These are phyloP conservation scores for Platismatia glauca DNA, from an alignment of 495 filamentous ascomycete genomes.

Conservation along the genomic window DNA sequence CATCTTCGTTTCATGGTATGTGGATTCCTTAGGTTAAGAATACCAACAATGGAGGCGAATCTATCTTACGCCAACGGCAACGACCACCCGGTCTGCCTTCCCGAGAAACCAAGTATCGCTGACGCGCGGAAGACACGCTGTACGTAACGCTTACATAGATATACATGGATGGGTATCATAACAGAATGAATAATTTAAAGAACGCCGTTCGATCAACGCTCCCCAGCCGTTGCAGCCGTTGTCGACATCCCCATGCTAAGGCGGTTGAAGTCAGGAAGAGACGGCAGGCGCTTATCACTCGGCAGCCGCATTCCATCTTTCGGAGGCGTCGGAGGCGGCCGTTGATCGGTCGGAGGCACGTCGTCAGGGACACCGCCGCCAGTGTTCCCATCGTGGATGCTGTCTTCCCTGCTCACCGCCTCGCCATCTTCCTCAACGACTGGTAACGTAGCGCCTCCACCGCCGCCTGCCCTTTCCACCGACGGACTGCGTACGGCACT, in stretches of 20 bases:
- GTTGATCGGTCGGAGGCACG: conserved; percentile 34
- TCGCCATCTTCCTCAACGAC: conserved; percentile 89
- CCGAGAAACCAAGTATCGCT: neutral
- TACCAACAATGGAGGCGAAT: neutral
- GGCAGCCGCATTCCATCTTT: conserved; percentile 36
- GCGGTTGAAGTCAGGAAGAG: conserved; percentile 20
- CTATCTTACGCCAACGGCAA: neutral
- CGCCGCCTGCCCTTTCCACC: conserved; percentile 44
- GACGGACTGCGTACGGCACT: conserved; percentile 43
- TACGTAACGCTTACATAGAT: conserved; percentile 12
- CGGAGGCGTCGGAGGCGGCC: conserved; percentile 29
- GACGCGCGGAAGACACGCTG: neutral
- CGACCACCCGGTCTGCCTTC: neutral
- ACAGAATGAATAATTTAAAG: conserved; percentile 10
- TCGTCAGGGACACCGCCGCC: conserved; percentile 24
- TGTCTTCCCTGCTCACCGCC: conserved; percentile 49
- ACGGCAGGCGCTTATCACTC: conserved; percentile 14
- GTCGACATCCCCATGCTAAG: conserved; percentile 17
- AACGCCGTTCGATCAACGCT: conserved; percentile 17
- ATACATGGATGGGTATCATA: conserved; percentile 18
- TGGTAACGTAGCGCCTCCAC: conserved; percentile 63
- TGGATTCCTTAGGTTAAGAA: neutral
- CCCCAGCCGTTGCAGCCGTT: conserved; percentile 1
- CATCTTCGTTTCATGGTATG: neutral
- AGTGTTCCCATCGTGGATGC: conserved; percentile 14